Evolutionary conservation across 352 stramenopile species (phyloP), one percentile per base, ranked within the genome.

Genomic region (Phytophthora europaea): DNA sequence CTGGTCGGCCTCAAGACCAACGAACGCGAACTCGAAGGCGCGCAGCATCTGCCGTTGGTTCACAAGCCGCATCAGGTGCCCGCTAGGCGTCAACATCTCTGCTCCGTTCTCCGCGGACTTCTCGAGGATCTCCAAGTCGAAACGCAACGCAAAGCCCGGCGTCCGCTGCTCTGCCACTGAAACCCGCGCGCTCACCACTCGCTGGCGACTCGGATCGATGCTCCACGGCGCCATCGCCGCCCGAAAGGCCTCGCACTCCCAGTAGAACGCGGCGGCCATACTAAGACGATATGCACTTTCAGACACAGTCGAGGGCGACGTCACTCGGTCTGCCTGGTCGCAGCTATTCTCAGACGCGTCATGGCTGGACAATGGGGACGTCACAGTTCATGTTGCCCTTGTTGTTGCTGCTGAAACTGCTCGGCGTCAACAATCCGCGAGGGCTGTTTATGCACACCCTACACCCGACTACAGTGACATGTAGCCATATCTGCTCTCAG

Each of bases 41-140:
- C 28, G 56, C 36, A 84, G 61, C 55, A 92, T 79, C 66, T 89
- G 81, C 61, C 75, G 81, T 65, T 89, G 87, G 61, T 75, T 85
- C 28, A 92, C 74, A 26, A 79, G 50, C 9, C 72, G 72, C 55
- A 70, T 69, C 20, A 79, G 40, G 15, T 33, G 63, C 26, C 22
- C 18, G 15, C 22, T 16, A 38, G 57, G 58, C 26, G 38, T 66
- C 54, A 50, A 61, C 36, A 23, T 69, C 23, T 52, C 55, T 51
- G 40, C 53, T 6, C 34, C 51, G 40, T 31, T 18, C 67, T 73
- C 36, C 26, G 13, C 12, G 3, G 8, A 13, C 18, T 59, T 7
- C 40, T 78, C 38, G 28, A 79, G 47, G 13, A 61, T 7, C 40
- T 78, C 38, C 34, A 79, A 47, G 13, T 75, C 71, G 60, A 90